Conservation (phyloP, 768 basidiomycete species). For the Tricholoma terreum region DNA sequence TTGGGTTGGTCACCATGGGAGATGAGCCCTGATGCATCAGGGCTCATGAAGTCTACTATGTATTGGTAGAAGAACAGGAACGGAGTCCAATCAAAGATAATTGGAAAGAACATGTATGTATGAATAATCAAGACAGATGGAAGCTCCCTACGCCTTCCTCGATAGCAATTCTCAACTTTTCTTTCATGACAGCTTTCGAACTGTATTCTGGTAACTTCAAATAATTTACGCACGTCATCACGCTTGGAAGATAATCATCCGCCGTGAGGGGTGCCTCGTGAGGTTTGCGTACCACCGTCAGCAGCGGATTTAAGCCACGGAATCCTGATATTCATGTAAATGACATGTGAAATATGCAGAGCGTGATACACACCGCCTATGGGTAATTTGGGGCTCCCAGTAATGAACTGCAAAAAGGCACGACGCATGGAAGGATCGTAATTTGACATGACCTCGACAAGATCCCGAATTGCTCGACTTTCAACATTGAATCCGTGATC, state of each 20-base stretch:
- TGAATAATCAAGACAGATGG: slow-evolving; percentile 77
- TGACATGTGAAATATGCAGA: background rate
- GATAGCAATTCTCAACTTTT: slow-evolving; percentile 83
- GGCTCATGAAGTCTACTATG: slow-evolving; percentile 1
- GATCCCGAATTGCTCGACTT: slow-evolving; percentile 83
- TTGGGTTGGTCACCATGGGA: too few relatives aligned
- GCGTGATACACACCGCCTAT: slow-evolving; percentile 70
- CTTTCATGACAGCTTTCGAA: slow-evolving; percentile 76
- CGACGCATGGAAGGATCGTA: slow-evolving; percentile 75
- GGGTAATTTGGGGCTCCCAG: slow-evolving; percentile 94
- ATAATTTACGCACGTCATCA: slow-evolving; percentile 99
- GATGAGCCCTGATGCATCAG: too few relatives aligned
- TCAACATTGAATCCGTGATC: slow-evolving; percentile 98
- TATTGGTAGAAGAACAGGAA: slow-evolving; percentile 5
- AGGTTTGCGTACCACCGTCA: slow-evolving; percentile 96
- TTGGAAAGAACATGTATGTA: slow-evolving; percentile 5
- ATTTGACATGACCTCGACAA: slow-evolving; percentile 82
- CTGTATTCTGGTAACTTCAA: slow-evolving; percentile 96
- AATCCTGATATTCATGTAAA: slow-evolving; percentile 55
- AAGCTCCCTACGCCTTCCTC: slow-evolving; percentile 95
- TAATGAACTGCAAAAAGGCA: slow-evolving; percentile 93
- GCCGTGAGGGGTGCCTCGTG: slow-evolving; percentile 89
- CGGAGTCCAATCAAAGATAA: slow-evolving; percentile 10
- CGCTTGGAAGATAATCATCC: slow-evolving; percentile 93
- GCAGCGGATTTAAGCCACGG: slow-evolving; percentile 87